Evolutionary conservation across 371 early-diverging fungal species (phyloP), one percentile per base, ranked within the genome.

Genomic region (Zopfochytrium polystomum): DNA sequence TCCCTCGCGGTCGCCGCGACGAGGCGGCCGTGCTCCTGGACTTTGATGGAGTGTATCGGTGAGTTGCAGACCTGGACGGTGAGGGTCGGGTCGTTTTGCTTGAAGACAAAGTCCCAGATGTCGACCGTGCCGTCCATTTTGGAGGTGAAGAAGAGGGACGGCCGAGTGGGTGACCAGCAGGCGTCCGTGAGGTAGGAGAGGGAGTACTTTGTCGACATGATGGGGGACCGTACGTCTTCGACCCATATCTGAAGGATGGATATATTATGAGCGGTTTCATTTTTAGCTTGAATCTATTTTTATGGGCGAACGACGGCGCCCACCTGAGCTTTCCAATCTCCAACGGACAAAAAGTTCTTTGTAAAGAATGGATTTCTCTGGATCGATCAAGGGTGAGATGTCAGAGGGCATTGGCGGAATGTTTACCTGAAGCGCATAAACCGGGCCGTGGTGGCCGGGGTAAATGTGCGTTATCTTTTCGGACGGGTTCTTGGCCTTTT

Each of bases 331-430:
- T 72, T 74, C 82, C 82, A 82, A 58, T 82, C 82, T 29, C 82
- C 82, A 43, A 79, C 71, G 7, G 81, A 75, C 35, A 82, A 51
- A 54, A 82, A 82, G 70, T 80, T 80, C 56, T 80, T 82, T 29
- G 73, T 58, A 63, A 80, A 82, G 67, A 82, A 82, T 15, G 83
- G 81, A 62, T 82, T 82, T 13, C 83, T 54, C 76, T 81, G 52
- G 15, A 1, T 4, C n/a, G 13, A 33, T 22, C 20, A 15, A 25
- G 25, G 13, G 29, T 59, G 60, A 2, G 33, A 51, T 58, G 11
- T 52, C 1, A 52, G 48, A 25, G 48, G 9, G 6, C 51, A 57
- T 29, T 13, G n/a, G 15, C 6, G 22, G 34, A 15, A 15, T 23
- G 15, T 44, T 18, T 35, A 75, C 77, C 68, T 78, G 74, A 25